phyloP scores from a whole-genome alignment of 306 rosid species.

The Chamaecrista fasciculata region DNA sequence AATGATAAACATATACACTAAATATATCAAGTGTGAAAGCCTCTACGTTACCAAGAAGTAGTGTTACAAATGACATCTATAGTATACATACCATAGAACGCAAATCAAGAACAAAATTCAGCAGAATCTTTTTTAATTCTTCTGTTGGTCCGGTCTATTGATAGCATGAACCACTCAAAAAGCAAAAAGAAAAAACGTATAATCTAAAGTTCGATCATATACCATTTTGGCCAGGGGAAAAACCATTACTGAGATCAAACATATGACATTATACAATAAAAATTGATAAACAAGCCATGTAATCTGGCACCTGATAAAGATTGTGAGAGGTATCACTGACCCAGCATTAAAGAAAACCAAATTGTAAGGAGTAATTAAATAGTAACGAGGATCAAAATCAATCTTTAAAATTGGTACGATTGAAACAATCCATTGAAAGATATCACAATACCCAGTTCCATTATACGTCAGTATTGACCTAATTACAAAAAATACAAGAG shows the following conservation, averaged over 20 bases:
- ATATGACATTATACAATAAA: not conserved
- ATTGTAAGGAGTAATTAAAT: not conserved
- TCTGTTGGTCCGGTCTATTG: conserved; percentile 15
- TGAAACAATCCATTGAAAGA: conserved; percentile 1
- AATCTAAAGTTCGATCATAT: conserved; percentile 18
- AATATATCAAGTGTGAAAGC: conserved; percentile 1
- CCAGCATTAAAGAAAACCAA: conserved; percentile 19
- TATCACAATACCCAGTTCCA: conserved; percentile 23
- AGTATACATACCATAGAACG: not conserved
- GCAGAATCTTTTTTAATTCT: conserved; percentile 9
- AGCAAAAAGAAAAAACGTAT: conserved; percentile 5
- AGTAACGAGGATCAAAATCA: conserved; percentile 19
- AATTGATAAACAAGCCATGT: conserved; percentile 2
- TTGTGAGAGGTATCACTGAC: not conserved
- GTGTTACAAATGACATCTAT: not conserved
- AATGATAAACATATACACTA: not conserved
- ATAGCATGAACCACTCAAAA: conserved; percentile 17
- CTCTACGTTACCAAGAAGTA: not conserved
- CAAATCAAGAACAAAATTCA: not conserved
- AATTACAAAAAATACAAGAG: not conserved
- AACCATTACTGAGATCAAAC: conserved; percentile 14
- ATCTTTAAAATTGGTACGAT: not conserved
- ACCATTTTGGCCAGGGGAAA: not conserved
- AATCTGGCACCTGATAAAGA: not conserved
- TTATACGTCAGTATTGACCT: not conserved